phyloP scores from a whole-genome alignment of 2,329 filamentous ascomycete species.

The Verticillium isaacii region DNA sequence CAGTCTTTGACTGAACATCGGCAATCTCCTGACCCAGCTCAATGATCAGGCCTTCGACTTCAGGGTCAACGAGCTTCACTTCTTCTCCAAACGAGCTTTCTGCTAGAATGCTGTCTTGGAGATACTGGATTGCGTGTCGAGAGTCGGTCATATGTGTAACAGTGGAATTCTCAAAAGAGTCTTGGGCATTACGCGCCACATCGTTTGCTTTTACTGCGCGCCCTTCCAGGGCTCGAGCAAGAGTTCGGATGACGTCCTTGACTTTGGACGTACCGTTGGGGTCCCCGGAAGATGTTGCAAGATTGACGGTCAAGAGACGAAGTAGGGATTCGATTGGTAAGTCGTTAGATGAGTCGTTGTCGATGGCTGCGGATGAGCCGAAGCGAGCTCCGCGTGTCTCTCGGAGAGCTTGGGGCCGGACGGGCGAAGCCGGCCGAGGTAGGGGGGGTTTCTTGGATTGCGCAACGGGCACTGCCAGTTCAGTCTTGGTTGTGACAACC shows the following conservation, averaged over 20 bases:
- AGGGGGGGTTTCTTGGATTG: conserved; percentile 15
- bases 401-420: conserved; percentile 12
- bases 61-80: conserved; percentile 46
- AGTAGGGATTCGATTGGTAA: conserved; percentile 43
- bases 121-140: conserved; percentile 39
- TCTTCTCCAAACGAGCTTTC: conserved; percentile 42
- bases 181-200: conserved; percentile 40
- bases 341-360: conserved; percentile 33
- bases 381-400: conserved; percentile 5
- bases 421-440: conserved; percentile 27
- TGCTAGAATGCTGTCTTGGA: conserved; percentile 47
- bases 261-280: conserved; percentile 25
- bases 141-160: conserved; percentile 41
- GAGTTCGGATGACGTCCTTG: conserved; percentile 19
- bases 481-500: conserved; percentile 35
- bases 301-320: conserved; percentile 37
- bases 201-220: conserved; percentile 36
- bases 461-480: conserved; percentile 28
- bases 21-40: conserved; percentile 41
- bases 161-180: conserved; percentile 41
- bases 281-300: conserved; percentile 11
- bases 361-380: conserved; percentile 14
- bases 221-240: conserved; percentile 32
- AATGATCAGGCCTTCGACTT: conserved; percentile 45
- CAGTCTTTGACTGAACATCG: conserved; percentile 32